Percentiles rank a stretch among this genome's conserved stretches.
These are phyloP conservation scores for Rhipidocladum racemiflorum DNA, from an alignment of 176 grass and related monocot species.

Conservation along the genomic window DNA sequence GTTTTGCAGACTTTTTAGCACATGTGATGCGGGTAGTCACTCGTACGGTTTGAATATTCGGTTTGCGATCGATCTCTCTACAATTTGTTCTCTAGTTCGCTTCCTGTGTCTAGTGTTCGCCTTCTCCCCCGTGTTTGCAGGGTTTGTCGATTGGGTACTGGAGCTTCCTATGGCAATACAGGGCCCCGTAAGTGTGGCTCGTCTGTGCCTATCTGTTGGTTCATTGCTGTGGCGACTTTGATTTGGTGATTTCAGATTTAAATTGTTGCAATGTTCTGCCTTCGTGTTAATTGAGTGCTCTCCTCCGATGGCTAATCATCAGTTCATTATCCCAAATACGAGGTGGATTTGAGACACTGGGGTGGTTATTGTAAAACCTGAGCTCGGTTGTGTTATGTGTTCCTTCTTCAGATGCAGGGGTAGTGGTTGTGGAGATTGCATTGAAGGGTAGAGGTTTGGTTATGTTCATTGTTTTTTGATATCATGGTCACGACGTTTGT, in stretches of 20 bases:
- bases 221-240: not conserved
- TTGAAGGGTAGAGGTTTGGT: too few species aligned
- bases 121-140: not conserved
- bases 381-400: too few species aligned
- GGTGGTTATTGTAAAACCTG: too few species aligned
- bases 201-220: not conserved
- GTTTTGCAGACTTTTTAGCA: too few species aligned
- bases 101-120: not conserved
- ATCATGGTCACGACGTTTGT: too few species aligned
- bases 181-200: not conserved
- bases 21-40: too few species aligned
- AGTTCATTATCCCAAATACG: not conserved
- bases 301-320: not conserved
- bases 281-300: not conserved
- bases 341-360: not conserved
- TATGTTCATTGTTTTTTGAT: not conserved
- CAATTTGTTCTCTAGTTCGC: too few species aligned
- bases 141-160: not conserved
- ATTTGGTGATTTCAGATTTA: not conserved
- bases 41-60: too few species aligned
- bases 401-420: too few species aligned
- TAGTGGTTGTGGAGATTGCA: not conserved
- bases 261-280: not conserved
- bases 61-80: too few species aligned
- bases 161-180: not conserved